These are phyloP conservation scores for Fomitopsis betulina DNA, from an alignment of 1,284 basidiomycete species.

Conservation along the genomic window DNA sequence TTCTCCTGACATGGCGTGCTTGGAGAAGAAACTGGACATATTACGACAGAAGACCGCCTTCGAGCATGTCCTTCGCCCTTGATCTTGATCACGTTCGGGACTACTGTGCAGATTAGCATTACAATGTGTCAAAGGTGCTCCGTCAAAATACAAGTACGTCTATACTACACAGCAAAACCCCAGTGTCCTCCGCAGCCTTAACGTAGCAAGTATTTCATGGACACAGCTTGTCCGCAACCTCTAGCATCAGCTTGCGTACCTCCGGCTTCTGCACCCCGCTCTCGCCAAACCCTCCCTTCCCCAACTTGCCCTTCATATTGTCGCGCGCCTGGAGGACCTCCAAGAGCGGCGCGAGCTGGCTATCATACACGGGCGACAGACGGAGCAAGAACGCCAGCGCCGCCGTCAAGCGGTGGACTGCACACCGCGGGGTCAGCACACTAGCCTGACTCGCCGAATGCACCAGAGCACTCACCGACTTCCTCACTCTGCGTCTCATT, in stretches of 20 bases:
- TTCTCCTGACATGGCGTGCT: neutral
- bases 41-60: neutral
- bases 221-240: constrained; percentile 54
- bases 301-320: constrained; percentile 50
- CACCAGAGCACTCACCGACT: constrained; percentile 52
- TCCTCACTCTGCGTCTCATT: constrained; percentile 73
- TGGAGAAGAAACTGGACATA: neutral
- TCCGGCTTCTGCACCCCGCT: constrained; percentile 59
- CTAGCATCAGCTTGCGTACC: constrained; percentile 54
- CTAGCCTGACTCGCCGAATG: neutral
- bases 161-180: neutral
- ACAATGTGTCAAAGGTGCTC: neutral
- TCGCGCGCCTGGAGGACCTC: constrained; percentile 65
- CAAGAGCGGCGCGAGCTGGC: constrained; percentile 50
- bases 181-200: neutral
- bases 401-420: constrained; percentile 78
- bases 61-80: neutral
- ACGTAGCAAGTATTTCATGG: constrained; percentile 11
- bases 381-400: constrained; percentile 72
- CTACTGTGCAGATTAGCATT: neutral
- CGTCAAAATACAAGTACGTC: neutral
- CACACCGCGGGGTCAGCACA: neutral
- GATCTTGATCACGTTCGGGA: neutral
- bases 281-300: constrained; percentile 43
- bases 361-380: constrained; percentile 59